A percentile compares a stretch with the other conserved stretches of the same genome.
These are phyloP conservation scores for Oryza coarctata DNA, from an alignment of 176 grass and related monocot species.

Conservation along the genomic window DNA sequence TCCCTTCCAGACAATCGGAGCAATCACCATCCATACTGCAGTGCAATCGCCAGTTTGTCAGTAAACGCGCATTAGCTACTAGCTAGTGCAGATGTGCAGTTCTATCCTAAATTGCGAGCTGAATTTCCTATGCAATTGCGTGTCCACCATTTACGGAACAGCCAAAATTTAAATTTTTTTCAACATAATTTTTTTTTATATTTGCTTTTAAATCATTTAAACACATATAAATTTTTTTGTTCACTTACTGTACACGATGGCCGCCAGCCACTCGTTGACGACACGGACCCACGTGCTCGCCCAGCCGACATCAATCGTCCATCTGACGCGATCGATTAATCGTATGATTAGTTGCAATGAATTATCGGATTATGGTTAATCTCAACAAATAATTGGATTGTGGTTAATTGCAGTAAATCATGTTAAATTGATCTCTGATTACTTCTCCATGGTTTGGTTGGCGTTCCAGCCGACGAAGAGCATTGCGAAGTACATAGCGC, in stretches of 20 bases:
- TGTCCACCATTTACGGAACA: too few species aligned
- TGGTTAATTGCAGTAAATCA: too few species aligned
- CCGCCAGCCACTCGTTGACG: constrained; percentile 84
- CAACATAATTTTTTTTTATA: too few species aligned
- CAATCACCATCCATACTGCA: constrained; percentile 40
- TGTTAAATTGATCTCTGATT: neutral
- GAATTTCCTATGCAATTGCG: neutral
- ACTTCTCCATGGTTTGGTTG: constrained; percentile 73
- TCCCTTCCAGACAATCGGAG: constrained; percentile 18
- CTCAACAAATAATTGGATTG: too few species aligned
- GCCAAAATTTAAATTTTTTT: too few species aligned
- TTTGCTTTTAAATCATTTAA: too few species aligned
- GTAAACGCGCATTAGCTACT: neutral
- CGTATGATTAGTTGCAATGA: neutral
- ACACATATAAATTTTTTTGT: too few species aligned
- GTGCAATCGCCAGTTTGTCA: neutral
- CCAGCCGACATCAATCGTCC: constrained; percentile 97
- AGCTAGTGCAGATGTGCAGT: neutral
- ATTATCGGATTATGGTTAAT: too few species aligned
- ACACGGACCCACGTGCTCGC: constrained; percentile 91
- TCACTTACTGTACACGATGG: constrained; percentile 75
- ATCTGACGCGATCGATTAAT: constrained; percentile 38
- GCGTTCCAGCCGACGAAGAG: constrained; percentile 91
- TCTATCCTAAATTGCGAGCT: neutral
- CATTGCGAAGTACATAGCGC: constrained; percentile 98